Percentiles rank a stretch among this genome's conserved stretches.
These are phyloP conservation scores for Talaromyces sp. DNA, from an alignment of 2,329 filamentous ascomycete species.

Conservation along the genomic window DNA sequence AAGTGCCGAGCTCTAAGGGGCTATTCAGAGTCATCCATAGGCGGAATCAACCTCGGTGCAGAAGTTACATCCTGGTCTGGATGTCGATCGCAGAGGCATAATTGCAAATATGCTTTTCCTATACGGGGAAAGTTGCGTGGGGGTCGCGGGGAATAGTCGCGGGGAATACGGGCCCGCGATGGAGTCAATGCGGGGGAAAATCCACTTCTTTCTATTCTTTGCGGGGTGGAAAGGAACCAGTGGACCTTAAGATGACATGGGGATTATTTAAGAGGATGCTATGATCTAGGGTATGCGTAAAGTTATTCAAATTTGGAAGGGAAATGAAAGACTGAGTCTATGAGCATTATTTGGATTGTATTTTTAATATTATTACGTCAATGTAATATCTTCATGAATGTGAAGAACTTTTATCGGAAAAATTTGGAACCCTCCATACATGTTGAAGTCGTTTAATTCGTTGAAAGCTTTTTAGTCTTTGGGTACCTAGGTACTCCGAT, in stretches of 20 bases:
- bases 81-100: background rate
- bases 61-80: background rate
- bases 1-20: background rate
- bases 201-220: background rate
- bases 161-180: slow-evolving; percentile 9
- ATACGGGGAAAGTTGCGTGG: slow-evolving; percentile 14
- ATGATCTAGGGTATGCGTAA: no score
- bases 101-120: background rate
- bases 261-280: background rate
- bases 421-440: background rate
- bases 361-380: no score
- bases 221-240: background rate
- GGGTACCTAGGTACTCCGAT: no score
- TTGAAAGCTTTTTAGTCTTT: background rate
- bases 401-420: no score
- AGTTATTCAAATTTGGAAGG: no score
- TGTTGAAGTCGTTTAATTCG: background rate
- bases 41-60: background rate
- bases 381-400: no score
- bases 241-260: background rate
- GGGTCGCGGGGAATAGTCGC: slow-evolving; percentile 16
- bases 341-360: no score
- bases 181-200: background rate
- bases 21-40: background rate
- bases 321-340: no score